A percentile compares a stretch with the other conserved stretches of the same genome.
These are phyloP conservation scores for Eragrostis nindensis DNA, from an alignment of 176 grass and related monocot species.

Conservation along the genomic window DNA sequence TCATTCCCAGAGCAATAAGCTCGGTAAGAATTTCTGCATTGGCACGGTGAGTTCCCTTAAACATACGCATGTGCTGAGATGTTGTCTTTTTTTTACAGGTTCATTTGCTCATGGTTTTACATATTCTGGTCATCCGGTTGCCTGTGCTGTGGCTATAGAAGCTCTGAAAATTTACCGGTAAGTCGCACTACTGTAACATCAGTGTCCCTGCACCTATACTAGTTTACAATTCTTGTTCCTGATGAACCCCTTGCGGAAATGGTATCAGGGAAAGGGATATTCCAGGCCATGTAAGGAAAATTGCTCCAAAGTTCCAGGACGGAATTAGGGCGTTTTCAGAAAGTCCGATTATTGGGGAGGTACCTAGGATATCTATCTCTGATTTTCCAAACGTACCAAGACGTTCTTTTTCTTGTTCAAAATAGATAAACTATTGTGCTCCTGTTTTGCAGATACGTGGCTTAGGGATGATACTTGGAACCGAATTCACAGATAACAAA, in stretches of 20 bases:
- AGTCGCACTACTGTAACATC: background rate
- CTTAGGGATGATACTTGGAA: conserved; percentile 76
- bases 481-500: conserved; percentile 92
- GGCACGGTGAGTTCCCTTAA: conserved; percentile 24
- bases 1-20: conserved; percentile 95
- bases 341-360: conserved; percentile 94
- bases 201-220: background rate
- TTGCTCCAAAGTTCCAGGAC: conserved; percentile 80
- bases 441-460: conserved; percentile 72
- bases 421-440: background rate
- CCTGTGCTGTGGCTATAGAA: conserved; percentile 91
- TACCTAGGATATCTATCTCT: conserved; percentile 45
- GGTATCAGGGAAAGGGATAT: conserved; percentile 86
- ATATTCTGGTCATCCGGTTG: conserved; percentile 88
- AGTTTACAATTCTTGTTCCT: conserved; percentile 17
- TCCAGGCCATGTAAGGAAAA: conserved; percentile 63
- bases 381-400: background rate
- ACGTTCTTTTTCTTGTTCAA: background rate
- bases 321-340: conserved; percentile 69
- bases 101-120: conserved; percentile 98
- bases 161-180: conserved; percentile 88
- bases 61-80: conserved; percentile 6
- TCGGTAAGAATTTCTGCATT: conserved; percentile 60
- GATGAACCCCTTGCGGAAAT: conserved; percentile 39
- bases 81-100: conserved; percentile 50